Conservation (phyloP, 345 rosid genomes). For the thale cress (Arabidopsis thaliana) region TAIR10.1 NC_003070.9:4633501-4634000, state of each 20-base stretch:
- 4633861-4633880: conserved; percentile 27
- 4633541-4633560: conserved; percentile 44
- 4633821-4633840: conserved; percentile 69
- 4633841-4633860: conserved; percentile 64
- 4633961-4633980: conserved; percentile 54
- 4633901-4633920: conserved; percentile 14
- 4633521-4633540: conserved; percentile 39
- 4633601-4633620: too few relatives aligned
- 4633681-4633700: conserved; percentile 3
- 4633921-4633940: conserved; percentile 57
- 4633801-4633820: conserved; percentile 63
- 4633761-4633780: conserved; percentile 57
- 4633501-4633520: conserved; percentile 34
- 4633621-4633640: too few relatives aligned
- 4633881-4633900: conserved; percentile 48
- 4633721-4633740: background rate
- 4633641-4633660: too few relatives aligned
- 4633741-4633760: conserved; percentile 55
- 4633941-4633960: conserved; percentile 70
- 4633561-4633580: conserved; percentile 48
- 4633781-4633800: conserved; percentile 52
- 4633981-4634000: conserved; percentile 52
- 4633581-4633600: too few relatives aligned
- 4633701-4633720: background rate
- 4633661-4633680: background rate